Evolutionary conservation across 108 stramenopile species (phyloP).

Genomic region (Pseudonitzschia delicatissima): DNA sequence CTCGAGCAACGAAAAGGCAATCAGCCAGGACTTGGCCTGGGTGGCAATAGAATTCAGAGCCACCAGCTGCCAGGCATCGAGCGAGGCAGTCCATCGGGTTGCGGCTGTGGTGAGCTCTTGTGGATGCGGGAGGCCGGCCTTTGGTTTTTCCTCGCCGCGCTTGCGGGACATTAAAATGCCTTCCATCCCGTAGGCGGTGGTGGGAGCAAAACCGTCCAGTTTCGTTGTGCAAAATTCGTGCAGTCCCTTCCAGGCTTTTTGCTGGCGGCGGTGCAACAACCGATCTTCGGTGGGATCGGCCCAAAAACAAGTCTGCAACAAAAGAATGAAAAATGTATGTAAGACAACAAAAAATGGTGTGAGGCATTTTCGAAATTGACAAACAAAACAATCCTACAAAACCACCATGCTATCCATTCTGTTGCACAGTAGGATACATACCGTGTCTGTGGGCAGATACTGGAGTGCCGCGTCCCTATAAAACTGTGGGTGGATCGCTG

Average conservation of each 20-base stretch:
- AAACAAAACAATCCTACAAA: background rate
- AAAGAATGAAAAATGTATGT: background rate
- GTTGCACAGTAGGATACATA: slow-evolving; percentile 21
- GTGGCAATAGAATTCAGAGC: slow-evolving; percentile 68
- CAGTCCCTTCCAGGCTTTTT: slow-evolving; percentile 61
- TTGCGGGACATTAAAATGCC: slow-evolving; percentile 66
- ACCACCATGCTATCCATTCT: background rate
- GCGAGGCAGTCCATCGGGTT: slow-evolving; percentile 41
- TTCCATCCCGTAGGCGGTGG: slow-evolving; percentile 65
- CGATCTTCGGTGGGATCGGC: slow-evolving; percentile 81
- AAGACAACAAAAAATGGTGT: background rate
- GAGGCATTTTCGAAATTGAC: background rate
- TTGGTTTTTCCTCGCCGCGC: slow-evolving; percentile 34
- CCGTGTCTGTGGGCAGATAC: slow-evolving; percentile 88
- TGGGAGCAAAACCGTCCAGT: slow-evolving; percentile 39
- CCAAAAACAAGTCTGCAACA: slow-evolving; percentile 66
- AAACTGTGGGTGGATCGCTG: slow-evolving; percentile 40
- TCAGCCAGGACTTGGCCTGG: slow-evolving; percentile 90
- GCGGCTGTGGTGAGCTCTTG: slow-evolving; percentile 54
- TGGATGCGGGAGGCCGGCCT: slow-evolving; percentile 77
- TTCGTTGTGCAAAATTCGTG: slow-evolving; percentile 40
- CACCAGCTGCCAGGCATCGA: slow-evolving; percentile 89
- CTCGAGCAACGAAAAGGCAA: slow-evolving; percentile 70
- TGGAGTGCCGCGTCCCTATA: slow-evolving; percentile 51
- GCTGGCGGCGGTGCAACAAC: slow-evolving; percentile 67